Evolutionary conservation across 2,329 filamentous ascomycete species (phyloP), one percentile per base, ranked within the genome.

Genomic region (Verticillium nonalfalfae): DNA sequence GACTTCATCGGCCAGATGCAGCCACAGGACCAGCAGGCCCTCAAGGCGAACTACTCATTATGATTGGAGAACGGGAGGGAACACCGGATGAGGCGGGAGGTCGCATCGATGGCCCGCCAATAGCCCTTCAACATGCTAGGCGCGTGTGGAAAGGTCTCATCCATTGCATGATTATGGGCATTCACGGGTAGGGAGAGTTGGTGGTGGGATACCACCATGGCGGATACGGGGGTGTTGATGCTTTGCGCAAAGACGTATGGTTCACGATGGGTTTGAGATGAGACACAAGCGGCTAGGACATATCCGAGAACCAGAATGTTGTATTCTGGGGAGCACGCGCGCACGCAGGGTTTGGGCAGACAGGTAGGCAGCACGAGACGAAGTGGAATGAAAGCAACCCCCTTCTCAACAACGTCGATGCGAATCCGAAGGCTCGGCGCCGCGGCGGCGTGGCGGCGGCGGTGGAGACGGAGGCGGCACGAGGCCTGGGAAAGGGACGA

Each of bases 1-100:
- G 77, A 81, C 21, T 87, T 87, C 65, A 68, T 87, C 56, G 70
- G 70, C 18, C 81, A 81, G 65, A 71, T 87, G 67, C 75, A 76
- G 57, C 73, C 78, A 10, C 73, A 77, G 58, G 81, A 86, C 62
- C 80, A 79, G 62, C 77, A 82, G 63, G 75, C 75, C 18, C 73
- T 87, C 57, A 78, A 76, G 66, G 65, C 72, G 40, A 78, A 76
- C 33, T 87, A 85, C 69, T 73, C 70, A 26, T 70, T 85, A 60
- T 77, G 67, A 33, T 21, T 57, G 15, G 10, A 31, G 71, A 35
- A 55, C 7, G 34, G 34, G 26, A 60, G 40, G 65, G 59, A 65
- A 65, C 64, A 65, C 65, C 59, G 59, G 59, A 57, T 64, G 64
- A 63, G 67, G 68, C 61, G 65, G 68, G 66, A 63, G 57, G 34